Base-by-base conservation (phyloP, 2,329 filamentous ascomycete genomes). In the Sporothrix schenckii region DNA sequence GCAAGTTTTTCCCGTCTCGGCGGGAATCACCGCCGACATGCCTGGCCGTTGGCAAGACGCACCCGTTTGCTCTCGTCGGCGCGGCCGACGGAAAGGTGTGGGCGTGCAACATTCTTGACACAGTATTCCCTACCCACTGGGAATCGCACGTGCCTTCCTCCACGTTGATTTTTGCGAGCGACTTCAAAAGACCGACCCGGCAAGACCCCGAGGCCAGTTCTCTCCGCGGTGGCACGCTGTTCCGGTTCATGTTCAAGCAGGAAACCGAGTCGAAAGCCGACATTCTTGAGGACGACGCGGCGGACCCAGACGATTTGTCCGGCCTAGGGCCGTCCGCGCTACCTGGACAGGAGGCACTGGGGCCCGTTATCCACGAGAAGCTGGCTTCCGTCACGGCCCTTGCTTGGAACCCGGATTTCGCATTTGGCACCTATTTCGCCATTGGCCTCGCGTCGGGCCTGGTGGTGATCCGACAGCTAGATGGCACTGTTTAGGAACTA, bases 391-490 rank as follows among this genome's bases (percentile, higher is more conserved):
- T 92, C 73, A 88, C 88, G 5, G 81, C 84, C 1, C 80, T 90
- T 30, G 84, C 85, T 53, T 92, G 90, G 90, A 92, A 92, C 75
- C 88, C 89, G 1, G 91, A 92, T 74, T 77, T 83, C 49, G 80
- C 83, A n/a, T 89, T 84, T 74, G 88, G 88, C 14, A 89, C 85
- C 74, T 91, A 90, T 89, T 88, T 87, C 2, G 88, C 88, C 11
- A 86, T 85, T 3, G 88, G 87, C 0, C 84, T 90, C 83, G 90
- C 84, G 0, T 91, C 88, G 39, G 90, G 90, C 0, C 77, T 92
- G 71, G 81, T 92, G 56, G 84, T 87, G 72, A 81, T 92, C 24
- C 86, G 90, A 81, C 89, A 92, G 76, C 77, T 92, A 27, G 41
- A 63, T 6, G 58, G 58, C 11, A 44, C 30, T 4, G 30, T 19